Base-by-base conservation (phyloP, 345 rosid genomes). In the Populus simonii region DNA sequence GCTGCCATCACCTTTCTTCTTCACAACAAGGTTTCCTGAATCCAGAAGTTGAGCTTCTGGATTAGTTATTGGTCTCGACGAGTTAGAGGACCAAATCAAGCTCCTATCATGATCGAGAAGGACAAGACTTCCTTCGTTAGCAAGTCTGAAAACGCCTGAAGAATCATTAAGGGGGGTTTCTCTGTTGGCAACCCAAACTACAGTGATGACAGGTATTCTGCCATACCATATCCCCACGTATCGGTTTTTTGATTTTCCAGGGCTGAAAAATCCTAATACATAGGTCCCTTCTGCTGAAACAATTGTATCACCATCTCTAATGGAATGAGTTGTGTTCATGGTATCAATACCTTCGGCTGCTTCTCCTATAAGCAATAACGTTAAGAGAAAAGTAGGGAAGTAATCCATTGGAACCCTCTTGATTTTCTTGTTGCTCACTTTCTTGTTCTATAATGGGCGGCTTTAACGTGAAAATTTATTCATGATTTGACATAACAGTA, bases 21-120 rank as follows among this genome's bases (percentile, higher is more conserved):
- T 75, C 12, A 75, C 12, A 33, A 75, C 38, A 31, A 75, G 27
- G 38, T 75, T 75, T 49, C 61, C 61, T 2, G 61, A 20, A 55
- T 55, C 61, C 25, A 55, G 2, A 22, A 55, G 62, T 55, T 55
- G 62, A 22, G 62, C 62, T 20, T 4, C 12, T 22, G 25, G 62
- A 22, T 22, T 22, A 55, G 62, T 20, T 8, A 25, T 23, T 20
- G 55, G 22, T 22, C 61, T 55, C 25, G 25, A 55, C 10, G 61
- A 22, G 61, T 55, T 55, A n/a, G 61, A 55, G n/a, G 61, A 55
- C 61, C 61, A 55, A 8, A 55, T 55, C 22, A 8, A 7, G 4
- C 11, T 55, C 25, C 61, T 4, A 55, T 55, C 8, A 3, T 7
- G 61, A 8, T 55, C n/a, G 25, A 55, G 25, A 22, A 55, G 22